phyloP scores from a whole-genome alignment of 2,329 filamentous ascomycete species.

The Nothophoma quercina region DNA sequence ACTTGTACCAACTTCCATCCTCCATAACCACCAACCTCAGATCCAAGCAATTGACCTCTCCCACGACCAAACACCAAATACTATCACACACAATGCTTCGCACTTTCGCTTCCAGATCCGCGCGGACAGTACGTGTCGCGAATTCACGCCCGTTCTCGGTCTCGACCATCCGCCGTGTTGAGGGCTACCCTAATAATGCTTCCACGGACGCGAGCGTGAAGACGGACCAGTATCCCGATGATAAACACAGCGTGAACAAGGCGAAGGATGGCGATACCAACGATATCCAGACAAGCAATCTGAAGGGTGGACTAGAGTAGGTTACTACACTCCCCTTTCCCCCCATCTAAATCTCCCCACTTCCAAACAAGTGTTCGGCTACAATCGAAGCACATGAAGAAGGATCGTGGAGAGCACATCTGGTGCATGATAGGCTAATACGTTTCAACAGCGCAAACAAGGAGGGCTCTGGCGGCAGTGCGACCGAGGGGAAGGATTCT shows the following conservation, averaged over 20 bases:
- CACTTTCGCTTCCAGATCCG: constrained; percentile 17
- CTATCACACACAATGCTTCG: constrained; percentile 21
- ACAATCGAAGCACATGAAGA: too few species aligned
- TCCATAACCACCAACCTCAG: background rate
- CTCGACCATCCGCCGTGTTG: constrained; percentile 15
- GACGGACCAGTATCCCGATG: constrained; percentile 34
- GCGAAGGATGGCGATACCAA: constrained; percentile 44
- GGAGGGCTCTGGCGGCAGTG: constrained; percentile 48
- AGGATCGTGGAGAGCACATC: too few species aligned
- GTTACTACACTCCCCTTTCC: constrained; percentile 15
- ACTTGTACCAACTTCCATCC: background rate
- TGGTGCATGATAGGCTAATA: too few species aligned
- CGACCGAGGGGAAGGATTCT: constrained; percentile 50
- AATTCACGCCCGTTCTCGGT: constrained; percentile 26
- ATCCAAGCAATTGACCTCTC: background rate
- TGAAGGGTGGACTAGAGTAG: constrained; percentile 44
- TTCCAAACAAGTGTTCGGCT: constrained; percentile 20
- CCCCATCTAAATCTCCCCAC: too few species aligned
- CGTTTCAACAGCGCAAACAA: background rate
- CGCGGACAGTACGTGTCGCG: constrained; percentile 10
- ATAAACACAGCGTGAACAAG: constrained; percentile 27
- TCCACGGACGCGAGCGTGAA: constrained; percentile 34
- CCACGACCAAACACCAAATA: background rate
- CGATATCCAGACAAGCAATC: constrained; percentile 46
- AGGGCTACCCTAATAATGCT: constrained; percentile 26